A percentile compares a stretch with the other conserved stretches of the same genome.
phyloP scores from a whole-genome alignment of 176 grass and related monocot genomes.

The Ensete glaucum region DNA sequence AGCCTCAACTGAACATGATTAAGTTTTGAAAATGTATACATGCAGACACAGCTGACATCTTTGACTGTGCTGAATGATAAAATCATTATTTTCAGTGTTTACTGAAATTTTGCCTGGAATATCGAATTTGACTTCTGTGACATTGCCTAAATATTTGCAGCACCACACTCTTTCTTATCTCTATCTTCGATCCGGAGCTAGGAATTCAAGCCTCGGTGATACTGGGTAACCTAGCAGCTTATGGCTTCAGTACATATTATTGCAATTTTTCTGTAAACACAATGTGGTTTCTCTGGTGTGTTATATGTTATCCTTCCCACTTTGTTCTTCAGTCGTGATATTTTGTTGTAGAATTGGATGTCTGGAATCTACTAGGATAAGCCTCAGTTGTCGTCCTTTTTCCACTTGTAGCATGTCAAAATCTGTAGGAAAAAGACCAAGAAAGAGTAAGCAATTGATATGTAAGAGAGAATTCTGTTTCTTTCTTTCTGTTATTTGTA shows the following conservation, averaged over 20 bases:
- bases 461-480: background rate
- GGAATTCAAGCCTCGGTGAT: slow-evolving; percentile 82
- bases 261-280: slow-evolving; percentile 26
- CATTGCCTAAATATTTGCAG: slow-evolving; percentile 42
- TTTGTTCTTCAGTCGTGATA: background rate
- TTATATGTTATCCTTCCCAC: background rate
- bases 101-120: background rate
- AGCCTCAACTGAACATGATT: background rate
- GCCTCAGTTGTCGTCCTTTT: background rate
- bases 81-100: background rate
- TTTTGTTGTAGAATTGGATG: background rate
- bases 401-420: slow-evolving; percentile 5
- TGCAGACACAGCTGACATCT: background rate
- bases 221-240: slow-evolving; percentile 12
- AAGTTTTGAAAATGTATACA: background rate
- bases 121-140: background rate
- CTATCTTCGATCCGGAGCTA: slow-evolving; percentile 85
- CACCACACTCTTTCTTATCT: slow-evolving; percentile 86
- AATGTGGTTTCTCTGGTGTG: slow-evolving; percentile 23
- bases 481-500: background rate
- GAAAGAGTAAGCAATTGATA: background rate
- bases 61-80: background rate
- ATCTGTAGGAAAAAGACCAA: background rate
- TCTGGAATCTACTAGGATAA: background rate
- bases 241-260: background rate